Evolutionary conservation across 257 asterid genomes (phyloP), one percentile per base, ranked within the genome.

Genomic region (Verbena officinalis): DNA sequence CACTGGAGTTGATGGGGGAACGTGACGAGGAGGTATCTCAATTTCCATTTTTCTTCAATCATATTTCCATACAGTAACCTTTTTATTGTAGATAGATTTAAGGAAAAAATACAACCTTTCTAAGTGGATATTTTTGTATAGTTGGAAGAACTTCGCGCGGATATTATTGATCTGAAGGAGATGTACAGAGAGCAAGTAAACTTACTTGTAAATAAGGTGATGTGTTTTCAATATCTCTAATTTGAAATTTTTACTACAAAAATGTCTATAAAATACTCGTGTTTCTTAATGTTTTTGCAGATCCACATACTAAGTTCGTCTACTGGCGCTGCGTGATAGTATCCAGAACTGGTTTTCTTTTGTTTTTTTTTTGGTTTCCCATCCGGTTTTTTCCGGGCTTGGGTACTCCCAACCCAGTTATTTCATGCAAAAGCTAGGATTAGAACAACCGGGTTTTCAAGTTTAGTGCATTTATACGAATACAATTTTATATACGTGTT

Each of bases 171-270:
- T 78, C 77, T 94, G 72, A 90, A 94, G 83, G 96, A 90, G 81
- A 94, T 94, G 99, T 94, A 94, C 75, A 83, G 95, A 73, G 97
- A 94, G 77, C 99, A 94, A 94, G 97, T 94, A 50, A 88, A 90
- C 85, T 62, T 90, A 73, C 99, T 94, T 23, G 97, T 90, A 77
- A 86, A 90, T 73, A 90, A 90, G 99, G 99, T 86, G 65, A 48
- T 19, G 0, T 5, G 14, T 2, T 17, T 39, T 38, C 43, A 21
- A 53, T 62, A 45, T 51, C 57, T 59, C 13, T 5, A 12, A n/a
- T n/a, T n/a, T n/a, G n/a, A n/a, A n/a, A n/a, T n/a, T n/a, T n/a
- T n/a, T n/a, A n/a, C n/a, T n/a, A n/a, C n/a, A n/a, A n/a, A n/a
- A n/a, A n/a, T n/a, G n/a, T n/a, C n/a, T n/a, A n/a, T n/a, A n/a